phyloP scores from a whole-genome alignment of 306 rosid genomes.

The Ormosia semicastrata region DNA sequence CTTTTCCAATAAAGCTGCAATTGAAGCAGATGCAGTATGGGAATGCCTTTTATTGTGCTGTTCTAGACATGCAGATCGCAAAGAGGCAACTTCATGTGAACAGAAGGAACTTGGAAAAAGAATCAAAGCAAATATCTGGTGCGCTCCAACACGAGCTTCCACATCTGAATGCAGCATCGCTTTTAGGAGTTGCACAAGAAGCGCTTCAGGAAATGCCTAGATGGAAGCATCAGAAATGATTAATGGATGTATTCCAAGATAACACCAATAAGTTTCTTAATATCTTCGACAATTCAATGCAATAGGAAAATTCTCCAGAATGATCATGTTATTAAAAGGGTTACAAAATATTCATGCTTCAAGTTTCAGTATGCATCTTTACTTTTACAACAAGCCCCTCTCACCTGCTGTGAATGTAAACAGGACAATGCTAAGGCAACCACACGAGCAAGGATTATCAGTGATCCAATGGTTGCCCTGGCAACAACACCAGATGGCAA shows the following conservation, averaged over 20 bases:
- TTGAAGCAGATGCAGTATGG: slow-evolving; percentile 73
- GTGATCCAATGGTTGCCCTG: slow-evolving; percentile 73
- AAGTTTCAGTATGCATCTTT: background rate
- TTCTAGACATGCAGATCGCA: slow-evolving; percentile 54
- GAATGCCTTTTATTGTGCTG: slow-evolving; percentile 62
- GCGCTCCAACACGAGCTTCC: slow-evolving; percentile 90
- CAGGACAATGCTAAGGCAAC: slow-evolving; percentile 56
- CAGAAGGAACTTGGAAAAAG: slow-evolving; percentile 67
- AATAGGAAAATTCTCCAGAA: background rate
- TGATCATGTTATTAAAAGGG: background rate
- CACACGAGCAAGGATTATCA: slow-evolving; percentile 73
- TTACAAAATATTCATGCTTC: background rate
- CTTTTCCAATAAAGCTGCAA: slow-evolving; percentile 89
- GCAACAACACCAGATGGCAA: slow-evolving; percentile 76
- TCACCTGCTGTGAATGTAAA: slow-evolving; percentile 69
- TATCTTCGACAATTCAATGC: background rate
- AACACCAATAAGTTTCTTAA: background rate
- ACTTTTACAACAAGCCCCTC: background rate
- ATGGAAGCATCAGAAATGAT: slow-evolving; percentile 14
- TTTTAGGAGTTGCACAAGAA: slow-evolving; percentile 83
- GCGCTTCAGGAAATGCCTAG: slow-evolving; percentile 89
- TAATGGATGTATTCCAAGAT: background rate
- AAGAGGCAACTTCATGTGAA: slow-evolving; percentile 50
- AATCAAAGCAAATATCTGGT: slow-evolving; percentile 81
- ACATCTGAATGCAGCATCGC: slow-evolving; percentile 83